Base-by-base conservation (phyloP, 2,329 filamentous ascomycete genomes). In the Epichloe hybrida region DNA sequence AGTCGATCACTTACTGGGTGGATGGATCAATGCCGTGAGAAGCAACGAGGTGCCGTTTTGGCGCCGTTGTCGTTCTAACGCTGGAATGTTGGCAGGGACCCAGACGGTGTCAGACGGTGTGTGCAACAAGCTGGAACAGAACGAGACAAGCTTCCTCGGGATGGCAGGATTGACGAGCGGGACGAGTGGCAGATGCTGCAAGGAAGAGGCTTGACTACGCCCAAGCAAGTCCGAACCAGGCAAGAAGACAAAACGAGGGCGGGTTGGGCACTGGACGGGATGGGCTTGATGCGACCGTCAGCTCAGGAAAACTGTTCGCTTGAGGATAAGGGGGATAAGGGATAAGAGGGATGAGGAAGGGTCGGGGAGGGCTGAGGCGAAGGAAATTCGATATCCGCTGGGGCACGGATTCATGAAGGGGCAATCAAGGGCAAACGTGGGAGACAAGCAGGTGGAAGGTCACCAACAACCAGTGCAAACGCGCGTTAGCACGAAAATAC, bases 21-120 rank as follows among this genome's bases (percentile, higher is more conserved):
- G 20, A 21, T 11, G 39, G 23, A 27, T 27, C 6, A 37, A 34
- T 12, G 13, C 23, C 13, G 38, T 17, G 36, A 7, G 37, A 48
- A 3, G 5, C 13, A 37, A 34, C 34, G 21, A 40, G 5, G 41
- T 21, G 41, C 23, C 49, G 31, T 17, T 31, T 31, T 41, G 35
- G 23, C 23, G 17, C 45, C 39, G 41, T 35, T 15, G 13, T 35
- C 49, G 37, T 36, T 36, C 43, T 41, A 21, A 39, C 27, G 38
- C 42, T 47, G 49, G 38, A 51, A 51, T 51, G 44, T 37, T 27
- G 45, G 15, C 31, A 20, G 31, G 34, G 43, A 38, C 40, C 20
- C 21, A 37, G 34, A 37, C 17, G 17, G 17, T 17, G 17, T 17
- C 17, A 17, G 17, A 17, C 17, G 31, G 8, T 20, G 46, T 23